Conservation (phyloP, 2,329 filamentous ascomycete genomes). For the Colletotrichum sp. region DNA sequence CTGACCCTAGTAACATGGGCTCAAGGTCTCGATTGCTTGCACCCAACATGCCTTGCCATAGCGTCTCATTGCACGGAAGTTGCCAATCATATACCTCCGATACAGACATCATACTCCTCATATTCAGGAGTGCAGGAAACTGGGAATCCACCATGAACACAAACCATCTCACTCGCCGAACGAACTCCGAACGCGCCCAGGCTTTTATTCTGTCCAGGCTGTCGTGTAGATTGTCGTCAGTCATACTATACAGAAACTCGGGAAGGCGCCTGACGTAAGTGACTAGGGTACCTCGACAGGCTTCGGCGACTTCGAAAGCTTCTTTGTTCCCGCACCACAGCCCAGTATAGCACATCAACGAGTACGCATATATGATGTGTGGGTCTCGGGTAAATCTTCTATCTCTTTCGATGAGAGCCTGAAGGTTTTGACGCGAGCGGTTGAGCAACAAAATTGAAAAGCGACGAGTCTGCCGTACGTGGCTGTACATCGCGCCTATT, state of each 20-base stretch:
- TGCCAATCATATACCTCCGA: not conserved
- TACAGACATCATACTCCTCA: not conserved
- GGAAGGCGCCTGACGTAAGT: not conserved
- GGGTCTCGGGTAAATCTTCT: not conserved
- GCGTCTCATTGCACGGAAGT: not conserved
- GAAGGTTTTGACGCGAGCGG: not conserved
- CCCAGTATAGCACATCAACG: not conserved
- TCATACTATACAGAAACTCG: not conserved
- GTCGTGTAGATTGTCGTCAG: not conserved
- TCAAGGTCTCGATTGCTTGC: not conserved
- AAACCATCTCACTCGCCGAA: not conserved
- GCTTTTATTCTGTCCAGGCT: not conserved
- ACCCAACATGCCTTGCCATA: not conserved
- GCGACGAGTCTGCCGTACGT: not conserved
- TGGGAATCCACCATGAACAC: conserved; percentile 7
- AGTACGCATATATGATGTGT: not conserved
- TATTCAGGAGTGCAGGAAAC: not conserved
- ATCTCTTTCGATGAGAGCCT: not conserved
- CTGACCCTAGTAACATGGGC: not conserved
- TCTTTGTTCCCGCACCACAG: conserved; percentile 11
- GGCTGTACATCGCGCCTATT: not conserved
- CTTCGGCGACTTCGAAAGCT: conserved; percentile 2
- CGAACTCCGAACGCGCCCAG: not conserved
- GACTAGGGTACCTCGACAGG: not conserved
- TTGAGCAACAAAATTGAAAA: not conserved